Evolutionary conservation across 345 rosid species (phyloP), one percentile per base, ranked within the genome.

Genomic region (Populus tremula): DNA sequence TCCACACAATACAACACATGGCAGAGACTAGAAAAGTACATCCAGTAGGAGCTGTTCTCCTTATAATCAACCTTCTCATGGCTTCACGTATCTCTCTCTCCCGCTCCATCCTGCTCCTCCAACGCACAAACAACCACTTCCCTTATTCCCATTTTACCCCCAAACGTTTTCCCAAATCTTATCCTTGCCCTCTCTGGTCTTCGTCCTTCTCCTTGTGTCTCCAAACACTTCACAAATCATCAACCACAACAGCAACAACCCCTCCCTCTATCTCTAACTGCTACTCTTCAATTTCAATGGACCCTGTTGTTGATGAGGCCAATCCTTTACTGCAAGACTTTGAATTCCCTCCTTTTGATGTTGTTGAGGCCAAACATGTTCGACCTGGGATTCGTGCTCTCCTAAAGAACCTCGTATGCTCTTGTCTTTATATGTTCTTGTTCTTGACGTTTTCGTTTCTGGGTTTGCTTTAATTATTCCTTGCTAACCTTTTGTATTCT

Each of bases 281-380:
- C 53, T 76, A 79, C 74, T 75, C 82, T 70, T 78, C 85, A 45
- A 0, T 50, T 67, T 68, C 77, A 5, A 85, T 85, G 86, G 84
- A 88, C 66, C 85, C 76, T 72, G 10, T 71, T 43, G 16, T 21
- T 36, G 76, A 74, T 39, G 85, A 69, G 29, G 71, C 84, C 76
- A 95, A 93, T 74, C 98, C 98, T 76, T 90, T 95, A 9, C 72
- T 93, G 83, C 87, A 77, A 77, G 89, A 89, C 74, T 95, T 91
- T 8, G 90, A 88, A 6, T 91, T 95, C 74, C 98, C 96, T 7
- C 97, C 97, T n/a, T 95, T 87, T 65, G 87, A 91, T 79, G 75
- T 76, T 25, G 88, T 95, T n/a, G 82, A 90, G 69, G 88, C 97
- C 77, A 61, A 79, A 18, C 98, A 93, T 77, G 94, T 95, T 71